These are phyloP conservation scores for Paraconiothyrium brasiliense DNA, from an alignment of 2,329 filamentous ascomycete species.

Conservation along the genomic window DNA sequence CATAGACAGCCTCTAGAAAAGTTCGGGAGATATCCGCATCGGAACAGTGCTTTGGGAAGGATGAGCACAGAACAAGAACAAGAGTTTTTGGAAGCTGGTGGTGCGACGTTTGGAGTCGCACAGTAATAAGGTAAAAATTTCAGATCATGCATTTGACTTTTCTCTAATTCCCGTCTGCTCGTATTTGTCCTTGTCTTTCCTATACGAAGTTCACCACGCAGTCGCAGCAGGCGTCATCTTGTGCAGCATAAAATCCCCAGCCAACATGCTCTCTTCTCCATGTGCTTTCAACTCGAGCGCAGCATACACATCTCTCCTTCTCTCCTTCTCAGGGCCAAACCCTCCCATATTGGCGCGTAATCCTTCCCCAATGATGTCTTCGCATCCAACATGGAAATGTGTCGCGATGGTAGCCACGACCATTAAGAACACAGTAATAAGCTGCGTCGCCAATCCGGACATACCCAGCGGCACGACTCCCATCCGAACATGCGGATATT, in stretches of 20 bases:
- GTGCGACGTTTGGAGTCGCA: conserved; percentile 53
- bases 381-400: conserved; percentile 11
- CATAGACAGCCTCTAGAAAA: conserved; percentile 61
- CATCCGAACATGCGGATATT: conserved; percentile 10
- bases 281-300: not conserved
- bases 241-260: conserved; percentile 11
- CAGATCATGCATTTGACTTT: not conserved
- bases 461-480: conserved; percentile 10
- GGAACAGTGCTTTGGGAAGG: conserved; percentile 63
- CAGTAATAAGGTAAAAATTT: conserved; percentile 14
- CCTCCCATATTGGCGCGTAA: not conserved
- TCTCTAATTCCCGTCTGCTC: not conserved
- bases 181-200: not conserved
- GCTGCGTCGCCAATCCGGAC: conserved; percentile 10
- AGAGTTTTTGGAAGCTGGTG: conserved; percentile 59
- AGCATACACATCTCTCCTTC: conserved; percentile 7
- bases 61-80: conserved; percentile 60
- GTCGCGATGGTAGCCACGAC: conserved; percentile 6
- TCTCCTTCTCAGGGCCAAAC: not conserved
- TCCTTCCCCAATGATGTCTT: conserved; percentile 1
- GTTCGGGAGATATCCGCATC: conserved; percentile 69
- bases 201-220: conserved; percentile 5
- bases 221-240: not conserved
- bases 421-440: conserved; percentile 8
- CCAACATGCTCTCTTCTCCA: conserved; percentile 14